Evolutionary conservation across 2,329 filamentous ascomycete genomes (phyloP), one percentile per base, ranked within the genome.

Genomic region (Capronia coronata): DNA sequence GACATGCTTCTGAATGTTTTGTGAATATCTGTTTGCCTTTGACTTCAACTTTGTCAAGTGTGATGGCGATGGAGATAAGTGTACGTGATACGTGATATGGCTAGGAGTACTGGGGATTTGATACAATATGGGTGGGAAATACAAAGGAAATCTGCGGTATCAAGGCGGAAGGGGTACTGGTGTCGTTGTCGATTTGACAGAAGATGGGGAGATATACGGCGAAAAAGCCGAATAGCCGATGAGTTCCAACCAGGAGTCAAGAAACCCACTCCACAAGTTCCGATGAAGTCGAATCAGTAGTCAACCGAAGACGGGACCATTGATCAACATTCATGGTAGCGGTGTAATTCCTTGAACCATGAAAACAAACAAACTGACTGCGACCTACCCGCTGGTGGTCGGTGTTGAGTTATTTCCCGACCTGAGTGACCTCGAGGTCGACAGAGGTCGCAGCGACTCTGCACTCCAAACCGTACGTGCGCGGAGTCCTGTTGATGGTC

Each of bases 1-100:
- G 48, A 9, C 56, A 54, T 56, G 21, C 43, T 43, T 29, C 18
- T 16, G 45, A 21, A 44, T 29, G 13, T 5, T 2, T 16, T 14
- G n/a, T 5, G 34, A 37, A 7, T 7, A 18, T 11, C 14, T 37
- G 8, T 37, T 13, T 34, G 30, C 13, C 7, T n/a, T n/a, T n/a
- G n/a, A n/a, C n/a, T n/a, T n/a, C n/a, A n/a, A n/a, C n/a, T 14
- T 25, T 25, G 16, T 41, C 14, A 23, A 41, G n/a, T 41, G 13
- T 27, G 19, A 41, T 18, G 3, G 14, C 8, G 34, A 19, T 10
- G 10, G 25, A 27, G 25, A 27, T 27, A 27, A 27, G n/a, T n/a
- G n/a, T n/a, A n/a, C n/a, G n/a, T n/a, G n/a, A n/a, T n/a, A n/a
- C n/a, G n/a, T n/a, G n/a, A n/a, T n/a, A n/a, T n/a, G n/a, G n/a